phyloP scores from a whole-genome alignment of 345 rosid species.

The Gossypium australe region DNA sequence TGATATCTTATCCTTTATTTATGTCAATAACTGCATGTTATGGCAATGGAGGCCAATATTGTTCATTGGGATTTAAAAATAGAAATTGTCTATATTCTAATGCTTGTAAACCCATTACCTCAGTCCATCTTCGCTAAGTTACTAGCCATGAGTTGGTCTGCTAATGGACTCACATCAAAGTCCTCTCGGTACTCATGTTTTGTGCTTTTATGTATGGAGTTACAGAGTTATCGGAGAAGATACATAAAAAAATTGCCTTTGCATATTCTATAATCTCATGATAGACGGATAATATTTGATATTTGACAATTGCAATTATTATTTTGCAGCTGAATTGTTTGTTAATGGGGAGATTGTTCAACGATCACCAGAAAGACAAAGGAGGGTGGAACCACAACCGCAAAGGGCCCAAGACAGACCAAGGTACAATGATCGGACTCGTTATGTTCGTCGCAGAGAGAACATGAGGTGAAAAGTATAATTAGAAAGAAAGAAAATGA shows the following conservation, averaged over 20 bases:
- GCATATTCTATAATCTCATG: background rate
- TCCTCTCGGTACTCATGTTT: slow-evolving; percentile 8
- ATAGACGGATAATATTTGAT: background rate
- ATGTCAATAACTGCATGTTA: background rate
- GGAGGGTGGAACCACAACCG: slow-evolving; percentile 87
- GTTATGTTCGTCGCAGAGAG: slow-evolving; percentile 83
- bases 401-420: slow-evolving; percentile 94
- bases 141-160: slow-evolving; percentile 30
- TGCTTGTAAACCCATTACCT: background rate
- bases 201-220: slow-evolving; percentile 13
- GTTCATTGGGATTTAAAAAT: background rate
- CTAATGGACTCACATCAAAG: slow-evolving; percentile 40
- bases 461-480: slow-evolving; percentile 39
- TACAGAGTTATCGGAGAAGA: slow-evolving; percentile 23
- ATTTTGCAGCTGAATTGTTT: slow-evolving; percentile 74
- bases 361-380: slow-evolving; percentile 90
- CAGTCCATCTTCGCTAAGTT: slow-evolving; percentile 69
- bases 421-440: slow-evolving; percentile 93
- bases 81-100: background rate
- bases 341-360: slow-evolving; percentile 96
- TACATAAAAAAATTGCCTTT: background rate
- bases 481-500: background rate
- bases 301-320: background rate
- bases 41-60: background rate
- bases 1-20: background rate